Conservation (phyloP, 2,329 filamentous ascomycete genomes). For the Hirsutella minnesotensis region DNA sequence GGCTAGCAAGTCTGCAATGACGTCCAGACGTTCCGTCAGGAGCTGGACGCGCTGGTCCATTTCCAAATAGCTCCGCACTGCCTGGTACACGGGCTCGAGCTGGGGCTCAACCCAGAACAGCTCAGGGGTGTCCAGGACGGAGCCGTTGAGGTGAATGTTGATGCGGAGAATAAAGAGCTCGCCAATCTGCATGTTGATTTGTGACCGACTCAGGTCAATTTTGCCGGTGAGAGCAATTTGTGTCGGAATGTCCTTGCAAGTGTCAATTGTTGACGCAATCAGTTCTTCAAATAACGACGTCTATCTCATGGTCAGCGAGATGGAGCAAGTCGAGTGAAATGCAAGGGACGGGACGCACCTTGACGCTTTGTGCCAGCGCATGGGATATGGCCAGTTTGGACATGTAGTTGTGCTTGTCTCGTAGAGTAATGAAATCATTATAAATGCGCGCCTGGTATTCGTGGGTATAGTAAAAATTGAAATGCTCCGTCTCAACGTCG, state of each 20-base stretch:
- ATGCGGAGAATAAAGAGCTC: conserved; percentile 96
- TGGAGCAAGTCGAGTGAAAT: background rate
- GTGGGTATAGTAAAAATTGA: conserved; percentile 98
- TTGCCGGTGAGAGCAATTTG: conserved; percentile 89
- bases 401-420: conserved; percentile 96
- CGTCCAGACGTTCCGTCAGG: conserved; percentile 71
- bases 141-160: conserved; percentile 95
- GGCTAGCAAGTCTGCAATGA: conserved; percentile 85
- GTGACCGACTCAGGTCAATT: conserved; percentile 72
- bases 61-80: conserved; percentile 88
- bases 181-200: conserved; percentile 99
- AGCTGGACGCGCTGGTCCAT: conserved; percentile 93
- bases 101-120: conserved; percentile 98
- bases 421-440: conserved; percentile 94
- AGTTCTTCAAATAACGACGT: conserved; percentile 95
- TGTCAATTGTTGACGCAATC: conserved; percentile 84
- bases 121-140: conserved; percentile 90
- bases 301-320: conserved; percentile 25
- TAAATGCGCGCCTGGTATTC: conserved; percentile 98
- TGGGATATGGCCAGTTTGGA: conserved; percentile 94
- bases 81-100: conserved; percentile 90
- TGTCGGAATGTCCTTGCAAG: conserved; percentile 83
- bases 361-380: conserved; percentile 89
- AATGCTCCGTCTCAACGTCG: conserved; percentile 89
- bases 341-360: conserved; percentile 35